A percentile compares a stretch with the other conserved stretches of the same genome.
phyloP scores from a whole-genome alignment of 345 rosid genomes.

The Hirschfeldia incana region DNA sequence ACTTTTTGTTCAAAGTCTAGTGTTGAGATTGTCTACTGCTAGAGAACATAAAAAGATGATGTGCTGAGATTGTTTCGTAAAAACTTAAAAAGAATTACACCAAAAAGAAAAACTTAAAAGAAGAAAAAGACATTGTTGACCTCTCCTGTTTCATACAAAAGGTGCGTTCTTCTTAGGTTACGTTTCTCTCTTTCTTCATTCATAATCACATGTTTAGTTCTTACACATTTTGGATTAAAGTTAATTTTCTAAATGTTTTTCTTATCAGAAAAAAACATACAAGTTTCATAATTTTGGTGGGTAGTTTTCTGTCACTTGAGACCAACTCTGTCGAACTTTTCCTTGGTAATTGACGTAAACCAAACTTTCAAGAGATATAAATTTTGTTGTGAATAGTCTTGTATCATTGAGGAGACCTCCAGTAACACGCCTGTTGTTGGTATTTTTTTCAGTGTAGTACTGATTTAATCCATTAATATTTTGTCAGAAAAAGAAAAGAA shows the following conservation, averaged over 20 bases:
- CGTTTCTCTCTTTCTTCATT: slow-evolving; percentile 2
- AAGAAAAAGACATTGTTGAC: slow-evolving; percentile 14
- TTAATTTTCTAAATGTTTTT: neutral
- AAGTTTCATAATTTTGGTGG: slow-evolving; percentile 10
- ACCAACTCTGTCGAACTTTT: slow-evolving; percentile 8
- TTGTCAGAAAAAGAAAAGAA: neutral
- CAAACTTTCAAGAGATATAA: slow-evolving; percentile 24
- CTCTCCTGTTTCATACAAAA: slow-evolving; percentile 30
- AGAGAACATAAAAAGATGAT: neutral
- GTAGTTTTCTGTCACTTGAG: slow-evolving; percentile 18
- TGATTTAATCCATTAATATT: too few species aligned
- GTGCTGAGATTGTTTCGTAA: slow-evolving; percentile 16
- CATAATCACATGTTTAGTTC: slow-evolving; percentile 8
- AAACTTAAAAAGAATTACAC: neutral
- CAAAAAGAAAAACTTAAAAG: neutral
- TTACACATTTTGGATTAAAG: slow-evolving; percentile 21
- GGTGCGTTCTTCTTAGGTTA: slow-evolving; percentile 26
- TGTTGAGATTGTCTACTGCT: neutral
- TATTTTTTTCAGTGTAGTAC: too few species aligned
- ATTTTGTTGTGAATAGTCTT: neutral
- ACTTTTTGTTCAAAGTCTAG: slow-evolving; percentile 2
- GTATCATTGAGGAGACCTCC: too few species aligned
- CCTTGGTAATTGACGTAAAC: slow-evolving; percentile 24
- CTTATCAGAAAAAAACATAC: neutral
- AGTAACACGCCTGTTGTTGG: too few species aligned